Evolutionary conservation across 2,329 filamentous ascomycete genomes (phyloP), one percentile per base, ranked within the genome.

Genomic region (Ophiosphaerella narmari): DNA sequence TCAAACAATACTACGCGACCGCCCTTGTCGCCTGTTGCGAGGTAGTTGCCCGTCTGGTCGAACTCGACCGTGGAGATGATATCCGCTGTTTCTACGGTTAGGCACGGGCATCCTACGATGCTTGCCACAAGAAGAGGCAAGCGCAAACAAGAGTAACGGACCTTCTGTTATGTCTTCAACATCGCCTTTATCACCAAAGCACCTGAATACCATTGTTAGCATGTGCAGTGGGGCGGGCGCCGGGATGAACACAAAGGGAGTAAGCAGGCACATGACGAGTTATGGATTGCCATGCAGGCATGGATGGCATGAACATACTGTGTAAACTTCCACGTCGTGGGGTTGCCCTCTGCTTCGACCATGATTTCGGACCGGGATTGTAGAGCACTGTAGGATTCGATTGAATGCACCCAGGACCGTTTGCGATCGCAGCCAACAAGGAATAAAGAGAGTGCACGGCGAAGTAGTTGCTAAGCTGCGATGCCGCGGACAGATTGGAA

Each of bases 291-390:
- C 7, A 24, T 13, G 40, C 9, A 24, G 2, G 32, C 3, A 43
- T 18, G 24, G 23, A 31, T 18, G 23, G 41, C 47, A 16, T 36
- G 83, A 21, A 68, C 91, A 78, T 89, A 96, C 92, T 97, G 93
- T 77, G 93, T 97, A 81, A 97, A 97, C 84, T 97, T 97, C 93
- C 93, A 97, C 79, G 92, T 97, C 74, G 92, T 92, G 80, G 90
- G 88, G 83, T 86, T 91, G 79, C 89, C 84, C 81, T 96, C 91
- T 81, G 88, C 89, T 85, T 97, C 92, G 82, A 94, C 92, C 92
- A 97, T 97, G 81, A 88, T 93, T 68, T 54, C 52, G 49, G 43
- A 56, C 49, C 51, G 53, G 45, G 54, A 49, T 50, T 48, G 53
- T 48, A 52, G 39, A 49, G 45, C 42, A 43, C 48, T 45, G 54